Percentiles rank a stretch among this genome's conserved stretches.
Conservation (phyloP, 768 basidiomycete species). For the Russula lepida region DNA sequence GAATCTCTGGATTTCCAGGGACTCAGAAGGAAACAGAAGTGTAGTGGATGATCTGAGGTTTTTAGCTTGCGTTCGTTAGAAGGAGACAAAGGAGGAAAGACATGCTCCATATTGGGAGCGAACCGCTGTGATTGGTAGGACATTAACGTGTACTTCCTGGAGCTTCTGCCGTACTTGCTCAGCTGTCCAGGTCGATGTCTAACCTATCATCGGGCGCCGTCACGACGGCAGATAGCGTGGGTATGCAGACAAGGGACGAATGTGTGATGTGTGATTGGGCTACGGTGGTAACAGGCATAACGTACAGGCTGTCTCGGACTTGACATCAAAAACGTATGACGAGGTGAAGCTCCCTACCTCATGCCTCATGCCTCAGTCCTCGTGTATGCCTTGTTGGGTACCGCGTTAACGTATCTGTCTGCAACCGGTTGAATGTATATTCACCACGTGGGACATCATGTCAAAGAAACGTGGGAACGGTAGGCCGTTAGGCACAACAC, state of each 20-base stretch:
- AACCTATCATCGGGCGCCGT: not conserved
- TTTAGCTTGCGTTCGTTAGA: not conserved
- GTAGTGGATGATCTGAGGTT: slow-evolving; percentile 1
- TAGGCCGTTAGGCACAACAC: not conserved
- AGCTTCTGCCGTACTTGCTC: slow-evolving; percentile 7
- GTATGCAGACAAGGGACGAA: not conserved
- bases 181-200: slow-evolving; percentile 1
- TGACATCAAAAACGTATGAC: not conserved
- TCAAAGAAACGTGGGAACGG: not conserved
- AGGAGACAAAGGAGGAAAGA: slow-evolving; percentile 4
- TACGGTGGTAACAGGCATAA: not conserved
- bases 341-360: slow-evolving; percentile 4
- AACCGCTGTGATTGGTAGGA: not conserved
- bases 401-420: not conserved
- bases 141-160: not conserved
- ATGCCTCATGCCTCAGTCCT: not conserved
- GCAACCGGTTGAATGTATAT: not conserved
- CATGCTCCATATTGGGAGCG: slow-evolving; percentile 6
- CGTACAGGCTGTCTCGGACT: not conserved
- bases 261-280: not conserved
- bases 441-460: not conserved
- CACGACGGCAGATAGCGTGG: not conserved
- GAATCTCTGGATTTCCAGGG: not conserved
- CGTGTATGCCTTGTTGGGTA: not conserved
- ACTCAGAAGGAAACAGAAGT: not conserved